phyloP scores from a whole-genome alignment of 345 rosid genomes.

The Arabis alpina region DNA sequence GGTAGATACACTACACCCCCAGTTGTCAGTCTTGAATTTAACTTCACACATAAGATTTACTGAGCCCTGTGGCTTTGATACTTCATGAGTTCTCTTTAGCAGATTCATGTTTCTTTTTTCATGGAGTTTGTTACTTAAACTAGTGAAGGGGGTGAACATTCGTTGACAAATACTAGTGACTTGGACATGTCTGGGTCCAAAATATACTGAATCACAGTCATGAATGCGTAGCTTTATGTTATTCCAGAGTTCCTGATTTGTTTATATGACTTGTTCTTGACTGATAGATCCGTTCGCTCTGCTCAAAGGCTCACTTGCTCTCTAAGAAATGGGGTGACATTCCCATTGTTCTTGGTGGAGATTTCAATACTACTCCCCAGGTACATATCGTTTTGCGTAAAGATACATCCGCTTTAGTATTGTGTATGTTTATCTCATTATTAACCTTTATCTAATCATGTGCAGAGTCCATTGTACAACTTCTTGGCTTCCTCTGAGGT shows the following conservation, averaged over 20 bases:
- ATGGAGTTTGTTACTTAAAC: not conserved
- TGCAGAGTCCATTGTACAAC: slow-evolving; percentile 82
- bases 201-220: not conserved
- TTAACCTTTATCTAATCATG: slow-evolving; percentile 13
- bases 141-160: not conserved
- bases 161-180: no score
- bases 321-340: slow-evolving; percentile 74
- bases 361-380: slow-evolving; percentile 78
- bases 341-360: slow-evolving; percentile 79
- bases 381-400: slow-evolving; percentile 32
- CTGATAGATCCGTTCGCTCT: slow-evolving; percentile 56
- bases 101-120: slow-evolving; percentile 21
- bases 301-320: slow-evolving; percentile 67
- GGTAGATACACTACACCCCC: slow-evolving; percentile 3
- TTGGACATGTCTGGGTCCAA: no score
- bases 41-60: slow-evolving; percentile 20
- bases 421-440: not conserved
- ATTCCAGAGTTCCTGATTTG: slow-evolving; percentile 18
- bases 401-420: slow-evolving; percentile 6
- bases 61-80: slow-evolving; percentile 15
- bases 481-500: slow-evolving; percentile 81
- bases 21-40: slow-evolving; percentile 1
- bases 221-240: slow-evolving; percentile 1
- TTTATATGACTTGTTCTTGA: slow-evolving; percentile 19
- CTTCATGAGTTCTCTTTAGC: slow-evolving; percentile 11